Conservation (phyloP, 169 alveolate species). For the Cryptosporidium canis region DNA sequence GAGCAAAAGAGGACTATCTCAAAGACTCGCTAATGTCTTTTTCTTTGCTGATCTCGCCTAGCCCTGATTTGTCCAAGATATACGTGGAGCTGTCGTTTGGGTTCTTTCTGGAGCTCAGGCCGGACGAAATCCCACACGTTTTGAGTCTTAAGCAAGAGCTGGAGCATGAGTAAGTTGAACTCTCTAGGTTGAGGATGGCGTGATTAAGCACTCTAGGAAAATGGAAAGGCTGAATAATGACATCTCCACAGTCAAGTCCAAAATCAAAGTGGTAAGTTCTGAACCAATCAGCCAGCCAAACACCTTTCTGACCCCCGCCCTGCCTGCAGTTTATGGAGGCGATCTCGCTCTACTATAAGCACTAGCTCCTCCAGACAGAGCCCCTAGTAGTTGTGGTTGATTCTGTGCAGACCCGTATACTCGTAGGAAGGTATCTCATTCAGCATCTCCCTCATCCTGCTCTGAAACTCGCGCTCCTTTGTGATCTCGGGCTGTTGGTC, state of each 20-base stretch:
- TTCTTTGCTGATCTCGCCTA: neutral
- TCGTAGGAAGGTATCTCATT: slow-evolving; percentile 54
- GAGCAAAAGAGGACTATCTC: neutral
- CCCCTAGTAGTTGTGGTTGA: slow-evolving; percentile 12
- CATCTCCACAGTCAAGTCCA: slow-evolving; percentile 42
- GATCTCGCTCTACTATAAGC: neutral
- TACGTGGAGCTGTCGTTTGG: slow-evolving; percentile 61
- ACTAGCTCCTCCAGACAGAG: too few relatives aligned
- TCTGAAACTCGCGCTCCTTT: slow-evolving; percentile 29
- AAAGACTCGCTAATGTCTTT: too few relatives aligned
- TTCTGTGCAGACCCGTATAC: slow-evolving; percentile 26
- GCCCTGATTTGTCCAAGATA: slow-evolving; percentile 48
- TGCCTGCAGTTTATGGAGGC: slow-evolving; percentile 61
- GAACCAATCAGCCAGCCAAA: too few relatives aligned
- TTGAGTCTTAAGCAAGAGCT: slow-evolving; percentile 45
- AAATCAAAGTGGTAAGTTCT: slow-evolving; percentile 59
- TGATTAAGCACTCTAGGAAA: slow-evolving; percentile 2
- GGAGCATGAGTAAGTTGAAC: slow-evolving; percentile 41
- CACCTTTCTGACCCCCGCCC: too few relatives aligned
- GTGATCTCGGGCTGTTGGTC: neutral
- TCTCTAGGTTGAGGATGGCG: neutral
- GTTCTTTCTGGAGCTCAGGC: slow-evolving; percentile 42
- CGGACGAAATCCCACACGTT: slow-evolving; percentile 38
- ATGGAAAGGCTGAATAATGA: slow-evolving; percentile 30
- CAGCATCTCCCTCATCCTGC: slow-evolving; percentile 22